Percentiles rank a stretch among this genome's conserved stretches.
phyloP scores from a whole-genome alignment of 1,139 yeast species.

The Diutina pseudorugosa region DNA sequence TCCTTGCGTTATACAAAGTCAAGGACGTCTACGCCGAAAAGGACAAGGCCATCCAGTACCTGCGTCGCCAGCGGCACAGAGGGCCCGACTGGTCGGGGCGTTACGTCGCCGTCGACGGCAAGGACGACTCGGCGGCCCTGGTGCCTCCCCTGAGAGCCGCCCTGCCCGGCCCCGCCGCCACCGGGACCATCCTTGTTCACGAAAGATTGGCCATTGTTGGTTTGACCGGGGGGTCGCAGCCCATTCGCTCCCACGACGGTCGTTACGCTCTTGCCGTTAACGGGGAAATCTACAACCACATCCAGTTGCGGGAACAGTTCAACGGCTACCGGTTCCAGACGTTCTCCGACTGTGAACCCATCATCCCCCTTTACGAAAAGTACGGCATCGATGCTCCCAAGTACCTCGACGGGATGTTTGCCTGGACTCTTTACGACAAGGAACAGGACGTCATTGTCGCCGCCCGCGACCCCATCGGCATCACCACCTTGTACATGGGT shows the following conservation, averaged over 20 bases:
- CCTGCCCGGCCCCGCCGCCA: background rate
- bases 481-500: constrained; percentile 94
- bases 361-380: constrained; percentile 82
- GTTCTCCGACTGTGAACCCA: constrained; percentile 92
- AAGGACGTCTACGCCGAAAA: constrained; percentile 73
- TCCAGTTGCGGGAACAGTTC: constrained; percentile 68
- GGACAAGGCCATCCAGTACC: constrained; percentile 74
- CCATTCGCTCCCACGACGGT: constrained; percentile 73
- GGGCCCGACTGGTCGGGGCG: constrained; percentile 99
- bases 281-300: constrained; percentile 98
- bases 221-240: constrained; percentile 95
- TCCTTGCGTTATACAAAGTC: constrained; percentile 82
- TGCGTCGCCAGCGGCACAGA: constrained; percentile 92
- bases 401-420: constrained; percentile 95
- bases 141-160: background rate
- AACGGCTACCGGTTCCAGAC: constrained; percentile 52
- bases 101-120: constrained; percentile 44
- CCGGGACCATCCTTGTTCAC: constrained; percentile 67
- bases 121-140: background rate
- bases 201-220: constrained; percentile 96
- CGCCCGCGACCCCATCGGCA: constrained; percentile 97
- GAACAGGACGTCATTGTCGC: constrained; percentile 47
- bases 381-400: constrained; percentile 87
- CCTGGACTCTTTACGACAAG: constrained; percentile 81
- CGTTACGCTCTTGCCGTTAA: constrained; percentile 72